These are phyloP conservation scores for Circinella umbellata DNA, from an alignment of 371 early-diverging fungal genomes.

Conservation along the genomic window DNA sequence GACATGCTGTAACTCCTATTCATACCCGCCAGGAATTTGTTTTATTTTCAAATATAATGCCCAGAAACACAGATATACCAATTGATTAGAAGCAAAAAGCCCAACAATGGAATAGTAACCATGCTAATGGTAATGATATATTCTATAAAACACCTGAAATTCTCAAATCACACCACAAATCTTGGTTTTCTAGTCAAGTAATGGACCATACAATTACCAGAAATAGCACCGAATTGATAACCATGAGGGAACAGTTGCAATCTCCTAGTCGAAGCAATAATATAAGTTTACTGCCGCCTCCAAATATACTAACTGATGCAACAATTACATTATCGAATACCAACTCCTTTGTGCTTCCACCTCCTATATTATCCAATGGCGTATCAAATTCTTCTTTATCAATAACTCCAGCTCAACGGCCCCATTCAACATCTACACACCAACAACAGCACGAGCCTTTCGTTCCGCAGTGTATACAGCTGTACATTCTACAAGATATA, in stretches of 20 bases:
- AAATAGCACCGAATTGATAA: not conserved
- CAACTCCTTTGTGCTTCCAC: not conserved
- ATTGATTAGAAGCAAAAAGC: not conserved
- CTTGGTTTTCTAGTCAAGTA: not conserved
- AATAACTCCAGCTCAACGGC: too few relatives aligned
- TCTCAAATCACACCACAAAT: not conserved
- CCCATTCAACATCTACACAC: too few relatives aligned
- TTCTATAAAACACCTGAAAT: not conserved
- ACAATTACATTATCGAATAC: not conserved
- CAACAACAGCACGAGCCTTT: too few relatives aligned
- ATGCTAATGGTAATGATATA: not conserved
- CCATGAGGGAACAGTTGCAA: not conserved
- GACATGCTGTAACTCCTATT: not conserved
- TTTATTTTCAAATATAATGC: not conserved
- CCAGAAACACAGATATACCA: not conserved
- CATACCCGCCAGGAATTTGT: not conserved
- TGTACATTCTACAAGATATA: too few relatives aligned
- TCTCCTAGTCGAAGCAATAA: not conserved
- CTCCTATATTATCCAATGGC: not conserved
- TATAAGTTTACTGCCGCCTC: not conserved
- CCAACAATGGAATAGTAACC: not conserved
- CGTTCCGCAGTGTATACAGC: too few relatives aligned
- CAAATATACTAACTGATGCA: not conserved
- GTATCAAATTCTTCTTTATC: too few relatives aligned
- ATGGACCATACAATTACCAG: not conserved